These are phyloP conservation scores for Fusarium compactum DNA, from an alignment of 2,329 filamentous ascomycete genomes.

Conservation along the genomic window DNA sequence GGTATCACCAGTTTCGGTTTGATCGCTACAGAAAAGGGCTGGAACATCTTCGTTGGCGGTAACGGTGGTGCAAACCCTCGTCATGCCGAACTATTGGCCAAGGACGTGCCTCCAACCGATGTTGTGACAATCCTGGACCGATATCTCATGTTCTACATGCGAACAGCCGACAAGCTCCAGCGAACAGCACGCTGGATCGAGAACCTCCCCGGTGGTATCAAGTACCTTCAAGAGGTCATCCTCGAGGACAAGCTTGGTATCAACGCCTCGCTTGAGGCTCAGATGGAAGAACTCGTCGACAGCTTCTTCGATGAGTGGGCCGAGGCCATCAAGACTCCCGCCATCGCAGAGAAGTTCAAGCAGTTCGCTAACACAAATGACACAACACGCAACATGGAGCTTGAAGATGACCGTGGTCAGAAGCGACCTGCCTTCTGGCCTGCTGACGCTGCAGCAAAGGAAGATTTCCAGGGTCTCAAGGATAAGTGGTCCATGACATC, in stretches of 20 bases:
- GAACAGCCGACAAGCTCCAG: conserved; percentile 90
- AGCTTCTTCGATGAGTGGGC: conserved; percentile 94
- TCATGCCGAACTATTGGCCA: conserved; percentile 85
- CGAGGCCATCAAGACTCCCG: conserved; percentile 78
- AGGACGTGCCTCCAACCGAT: conserved; percentile 85
- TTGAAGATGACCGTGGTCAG: conserved; percentile 79
- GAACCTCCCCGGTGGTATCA: conserved; percentile 82
- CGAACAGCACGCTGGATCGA: conserved; percentile 91
- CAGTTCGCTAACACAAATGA: conserved; percentile 89
- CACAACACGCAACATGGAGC: conserved; percentile 75
- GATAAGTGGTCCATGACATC: conserved; percentile 70
- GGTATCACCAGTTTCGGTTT: conserved; percentile 75
- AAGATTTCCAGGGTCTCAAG: conserved; percentile 77
- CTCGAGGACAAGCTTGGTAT: conserved; percentile 89
- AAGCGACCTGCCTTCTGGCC: conserved; percentile 82
- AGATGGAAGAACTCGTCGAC: conserved; percentile 88
- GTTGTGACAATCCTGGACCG: conserved; percentile 87
- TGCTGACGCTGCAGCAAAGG: conserved; percentile 70
- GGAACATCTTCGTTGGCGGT: conserved; percentile 91
- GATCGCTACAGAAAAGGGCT: conserved; percentile 92
- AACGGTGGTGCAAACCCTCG: conserved; percentile 89
- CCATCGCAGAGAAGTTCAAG: conserved; percentile 75
- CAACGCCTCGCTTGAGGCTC: conserved; percentile 82
- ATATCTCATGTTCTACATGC: conserved; percentile 93
- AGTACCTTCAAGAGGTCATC: conserved; percentile 84